Evolutionary conservation across 129 eudicot genomes (phyloP).

Genomic region (Pittosporum tobira): DNA sequence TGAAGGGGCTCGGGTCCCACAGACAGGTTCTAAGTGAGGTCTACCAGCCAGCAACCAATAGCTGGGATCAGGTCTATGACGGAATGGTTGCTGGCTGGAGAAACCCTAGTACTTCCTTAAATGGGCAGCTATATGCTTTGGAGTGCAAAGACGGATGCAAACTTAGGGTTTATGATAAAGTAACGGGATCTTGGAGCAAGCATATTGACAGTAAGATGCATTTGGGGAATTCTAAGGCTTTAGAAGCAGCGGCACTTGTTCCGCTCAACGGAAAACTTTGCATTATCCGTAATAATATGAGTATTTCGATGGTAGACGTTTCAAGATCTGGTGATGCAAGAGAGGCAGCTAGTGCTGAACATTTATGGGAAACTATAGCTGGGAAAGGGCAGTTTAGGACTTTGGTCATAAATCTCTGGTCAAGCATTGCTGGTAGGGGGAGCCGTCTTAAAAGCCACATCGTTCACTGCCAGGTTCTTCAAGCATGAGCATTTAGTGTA

Average conservation of each 20-base stretch:
- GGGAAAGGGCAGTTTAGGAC: constrained; percentile 74
- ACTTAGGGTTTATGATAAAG: constrained; percentile 62
- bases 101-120: constrained; percentile 62
- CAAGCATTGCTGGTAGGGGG: constrained; percentile 56
- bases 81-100: constrained; percentile 90
- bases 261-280: constrained; percentile 22
- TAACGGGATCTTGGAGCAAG: constrained; percentile 63
- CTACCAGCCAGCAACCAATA: constrained; percentile 53
- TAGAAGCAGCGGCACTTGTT: constrained; percentile 77
- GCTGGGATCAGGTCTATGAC: constrained; percentile 57
- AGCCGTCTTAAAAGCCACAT: constrained; percentile 62
- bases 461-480: constrained; percentile 81
- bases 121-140: constrained; percentile 64
- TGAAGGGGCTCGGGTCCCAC: constrained; percentile 74
- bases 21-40: constrained; percentile 69
- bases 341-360: constrained; percentile 33
- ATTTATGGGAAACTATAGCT: constrained; percentile 63
- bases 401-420: constrained; percentile 54
- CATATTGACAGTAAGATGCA: constrained; percentile 77
- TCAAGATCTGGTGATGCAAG: constrained; percentile 27
- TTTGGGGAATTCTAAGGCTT: constrained; percentile 70
- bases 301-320: constrained; percentile 60
- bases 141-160: constrained; percentile 87
- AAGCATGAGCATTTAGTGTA: constrained; percentile 30
- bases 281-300: constrained; percentile 68